These are phyloP conservation scores for Kwoniella bestiolae DNA, from an alignment of 768 basidiomycete genomes.

Conservation along the genomic window DNA sequence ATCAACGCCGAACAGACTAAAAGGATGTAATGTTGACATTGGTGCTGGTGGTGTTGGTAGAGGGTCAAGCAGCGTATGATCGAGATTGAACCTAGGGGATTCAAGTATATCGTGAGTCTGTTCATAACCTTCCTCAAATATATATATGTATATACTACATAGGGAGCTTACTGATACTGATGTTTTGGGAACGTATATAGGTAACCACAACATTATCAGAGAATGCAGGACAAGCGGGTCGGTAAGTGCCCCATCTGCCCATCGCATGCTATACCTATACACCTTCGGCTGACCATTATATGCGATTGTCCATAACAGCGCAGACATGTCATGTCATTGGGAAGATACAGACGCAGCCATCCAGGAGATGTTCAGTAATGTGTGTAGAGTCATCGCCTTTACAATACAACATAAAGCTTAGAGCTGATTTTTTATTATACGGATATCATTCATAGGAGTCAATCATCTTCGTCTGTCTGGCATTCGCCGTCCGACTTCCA, in stretches of 20 bases:
- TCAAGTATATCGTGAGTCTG: slow-evolving; percentile 48
- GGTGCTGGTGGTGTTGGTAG: no score
- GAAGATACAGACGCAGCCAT: slow-evolving; percentile 51
- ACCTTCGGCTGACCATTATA: neutral
- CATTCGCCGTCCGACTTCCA: slow-evolving; percentile 43
- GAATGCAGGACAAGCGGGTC: slow-evolving; percentile 51
- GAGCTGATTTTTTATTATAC: neutral
- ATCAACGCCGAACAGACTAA: neutral
- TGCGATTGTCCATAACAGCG: slow-evolving; percentile 17
- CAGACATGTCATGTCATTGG: slow-evolving; percentile 55
- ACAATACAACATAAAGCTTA: neutral
- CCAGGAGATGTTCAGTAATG: slow-evolving; percentile 52
- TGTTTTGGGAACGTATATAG: no score
- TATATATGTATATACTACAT: no score
- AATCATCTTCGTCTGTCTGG: slow-evolving; percentile 50
- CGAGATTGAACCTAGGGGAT: slow-evolving; percentile 48
- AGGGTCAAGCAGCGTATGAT: slow-evolving; percentile 47
- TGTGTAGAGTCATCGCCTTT: slow-evolving; percentile 16
- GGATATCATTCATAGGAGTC: slow-evolving; percentile 33
- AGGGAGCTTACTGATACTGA: no score
- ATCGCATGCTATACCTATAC: neutral
- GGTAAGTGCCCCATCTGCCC: slow-evolving; percentile 32
- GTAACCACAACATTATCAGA: slow-evolving; percentile 46
- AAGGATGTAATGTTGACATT: no score
- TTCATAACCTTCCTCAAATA: no score